Conservation (phyloP, 2,329 filamentous ascomycete genomes). For the Colletotrichum spinosum region DNA sequence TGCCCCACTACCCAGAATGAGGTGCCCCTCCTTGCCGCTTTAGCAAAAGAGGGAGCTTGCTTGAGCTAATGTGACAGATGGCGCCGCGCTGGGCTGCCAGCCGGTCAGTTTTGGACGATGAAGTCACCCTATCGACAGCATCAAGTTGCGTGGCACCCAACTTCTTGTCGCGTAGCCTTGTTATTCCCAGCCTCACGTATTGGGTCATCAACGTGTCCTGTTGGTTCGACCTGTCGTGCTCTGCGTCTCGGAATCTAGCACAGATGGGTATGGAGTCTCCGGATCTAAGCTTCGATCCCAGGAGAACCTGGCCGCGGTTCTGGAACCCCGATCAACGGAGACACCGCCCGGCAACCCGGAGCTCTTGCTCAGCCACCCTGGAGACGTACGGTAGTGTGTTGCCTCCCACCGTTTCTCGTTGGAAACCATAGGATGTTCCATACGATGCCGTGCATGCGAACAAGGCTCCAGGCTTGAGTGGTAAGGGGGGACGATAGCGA, state of each 20-base stretch:
- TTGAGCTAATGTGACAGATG: conserved; percentile 11
- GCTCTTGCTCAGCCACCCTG: conserved; percentile 33
- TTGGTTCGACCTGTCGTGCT: conserved; percentile 3
- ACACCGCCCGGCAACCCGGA: conserved; percentile 31
- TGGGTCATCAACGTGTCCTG: not conserved
- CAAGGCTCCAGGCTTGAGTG: not conserved
- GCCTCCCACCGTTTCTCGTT: conserved; percentile 20
- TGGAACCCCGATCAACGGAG: conserved; percentile 30
- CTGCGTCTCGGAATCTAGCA: not conserved
- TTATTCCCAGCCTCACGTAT: conserved; percentile 23
- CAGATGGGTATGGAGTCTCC: conserved; percentile 11
- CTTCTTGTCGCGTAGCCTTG: not conserved
- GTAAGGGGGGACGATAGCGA: conserved; percentile 15
- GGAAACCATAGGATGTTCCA: conserved; percentile 12
- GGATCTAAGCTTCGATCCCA: too few species aligned
- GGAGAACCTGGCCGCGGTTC: conserved; percentile 11
- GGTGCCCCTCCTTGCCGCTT: conserved; percentile 74
- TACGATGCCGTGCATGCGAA: not conserved
- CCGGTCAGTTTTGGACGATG: conserved; percentile 18
- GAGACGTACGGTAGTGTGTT: conserved; percentile 15
- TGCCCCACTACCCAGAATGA: conserved; percentile 67
- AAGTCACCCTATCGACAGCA: conserved; percentile 22
- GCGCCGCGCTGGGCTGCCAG: conserved; percentile 28
- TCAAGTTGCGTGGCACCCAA: conserved; percentile 14
- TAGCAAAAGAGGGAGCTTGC: conserved; percentile 55